Conservation (phyloP, 2,329 filamentous ascomycete genomes). For the Hansfordia pulvinata region DNA sequence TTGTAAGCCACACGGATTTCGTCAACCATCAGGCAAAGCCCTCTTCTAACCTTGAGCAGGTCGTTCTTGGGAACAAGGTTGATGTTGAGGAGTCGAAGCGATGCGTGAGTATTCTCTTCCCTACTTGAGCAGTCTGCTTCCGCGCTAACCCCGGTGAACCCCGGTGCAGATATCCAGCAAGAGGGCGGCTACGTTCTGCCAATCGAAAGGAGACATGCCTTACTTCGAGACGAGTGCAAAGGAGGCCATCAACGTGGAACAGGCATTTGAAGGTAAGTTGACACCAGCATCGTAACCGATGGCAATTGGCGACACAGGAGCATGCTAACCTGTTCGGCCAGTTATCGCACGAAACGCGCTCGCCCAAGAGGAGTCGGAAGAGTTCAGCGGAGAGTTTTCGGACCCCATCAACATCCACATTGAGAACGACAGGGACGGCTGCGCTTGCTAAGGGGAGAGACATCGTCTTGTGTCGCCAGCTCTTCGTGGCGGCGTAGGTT, state of each 20-base stretch:
- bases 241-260: slow-evolving; percentile 96
- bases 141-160: slow-evolving; percentile 7
- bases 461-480: no score
- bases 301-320: no score
- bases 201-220: slow-evolving; percentile 91
- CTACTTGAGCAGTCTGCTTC: no score
- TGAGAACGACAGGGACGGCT: slow-evolving; percentile 84
- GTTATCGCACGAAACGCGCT: slow-evolving; percentile 94
- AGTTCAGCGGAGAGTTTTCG: slow-evolving; percentile 94
- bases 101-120: slow-evolving; percentile 54
- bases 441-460: slow-evolving; percentile 72
- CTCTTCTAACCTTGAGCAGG: slow-evolving; percentile 29
- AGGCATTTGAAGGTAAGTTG: slow-evolving; percentile 49
- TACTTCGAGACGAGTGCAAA: slow-evolving; percentile 99
- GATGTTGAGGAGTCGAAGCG: slow-evolving; percentile 97
- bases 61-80: slow-evolving; percentile 97
- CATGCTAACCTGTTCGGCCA: slow-evolving; percentile 20
- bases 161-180: slow-evolving; percentile 69
- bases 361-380: slow-evolving; percentile 92
- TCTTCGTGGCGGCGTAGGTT: no score
- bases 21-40: background rate
- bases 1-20: slow-evolving; percentile 48
- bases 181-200: slow-evolving; percentile 92
- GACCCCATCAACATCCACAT: slow-evolving; percentile 98
- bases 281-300: slow-evolving; percentile 1